Conservation (phyloP, 2,329 filamentous ascomycete species). For the Coniochaeta prunicola region DNA sequence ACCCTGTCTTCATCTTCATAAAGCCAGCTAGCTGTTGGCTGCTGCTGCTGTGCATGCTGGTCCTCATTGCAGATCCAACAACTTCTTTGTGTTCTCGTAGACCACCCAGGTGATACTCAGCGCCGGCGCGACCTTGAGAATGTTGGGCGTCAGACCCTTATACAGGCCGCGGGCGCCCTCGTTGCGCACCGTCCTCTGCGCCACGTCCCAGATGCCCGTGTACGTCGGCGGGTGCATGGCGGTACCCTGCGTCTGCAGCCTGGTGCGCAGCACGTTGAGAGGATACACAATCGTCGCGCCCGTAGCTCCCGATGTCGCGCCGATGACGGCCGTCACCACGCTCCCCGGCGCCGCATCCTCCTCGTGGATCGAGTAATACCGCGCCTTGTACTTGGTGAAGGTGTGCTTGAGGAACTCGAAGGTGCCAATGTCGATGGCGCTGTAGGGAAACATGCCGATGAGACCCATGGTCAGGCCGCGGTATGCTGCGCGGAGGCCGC, state of each 20-base stretch:
- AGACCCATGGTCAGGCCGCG: slow-evolving; percentile 90
- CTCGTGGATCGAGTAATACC: slow-evolving; percentile 63
- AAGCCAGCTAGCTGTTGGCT: not conserved
- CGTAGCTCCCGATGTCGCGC: slow-evolving; percentile 83
- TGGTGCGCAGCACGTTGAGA: slow-evolving; percentile 84
- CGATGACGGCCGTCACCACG: slow-evolving; percentile 79
- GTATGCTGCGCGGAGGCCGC: slow-evolving; percentile 72
- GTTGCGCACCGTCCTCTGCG: slow-evolving; percentile 69
- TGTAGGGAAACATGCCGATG: slow-evolving; percentile 95
- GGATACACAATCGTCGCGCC: slow-evolving; percentile 94
- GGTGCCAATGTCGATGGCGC: slow-evolving; percentile 90
- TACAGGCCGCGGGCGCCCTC: slow-evolving; percentile 86
- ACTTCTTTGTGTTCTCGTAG: slow-evolving; percentile 81
- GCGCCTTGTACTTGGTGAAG: slow-evolving; percentile 64
- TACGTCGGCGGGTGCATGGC: slow-evolving; percentile 87
- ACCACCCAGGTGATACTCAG: slow-evolving; percentile 93
- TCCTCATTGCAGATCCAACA: slow-evolving; percentile 47
- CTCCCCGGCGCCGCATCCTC: slow-evolving; percentile 78
- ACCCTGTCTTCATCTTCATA: not conserved
- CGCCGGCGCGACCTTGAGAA: slow-evolving; percentile 92
- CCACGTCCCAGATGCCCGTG: slow-evolving; percentile 84
- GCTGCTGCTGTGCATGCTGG: not conserved
- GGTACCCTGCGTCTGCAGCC: slow-evolving; percentile 90
- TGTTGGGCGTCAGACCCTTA: slow-evolving; percentile 89
- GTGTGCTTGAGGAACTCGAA: slow-evolving; percentile 86